phyloP scores from a whole-genome alignment of 192 early-diverging fungal species.

The Spizellomyces sp. region DNA sequence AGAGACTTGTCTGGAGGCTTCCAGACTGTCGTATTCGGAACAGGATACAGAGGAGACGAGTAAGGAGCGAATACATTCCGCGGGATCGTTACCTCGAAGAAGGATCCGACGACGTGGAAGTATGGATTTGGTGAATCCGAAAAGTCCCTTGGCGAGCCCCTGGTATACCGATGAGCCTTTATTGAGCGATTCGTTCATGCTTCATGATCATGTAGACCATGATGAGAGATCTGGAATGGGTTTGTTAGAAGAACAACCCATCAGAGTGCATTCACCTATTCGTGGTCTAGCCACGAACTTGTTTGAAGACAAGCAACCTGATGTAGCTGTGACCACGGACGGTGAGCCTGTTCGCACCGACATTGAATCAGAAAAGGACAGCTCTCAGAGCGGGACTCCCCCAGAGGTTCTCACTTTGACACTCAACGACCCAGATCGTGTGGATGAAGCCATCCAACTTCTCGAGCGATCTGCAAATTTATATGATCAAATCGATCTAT shows the following conservation, averaged over 20 bases:
- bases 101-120: slow-evolving; percentile 2
- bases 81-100: slow-evolving; percentile 4
- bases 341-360: background rate
- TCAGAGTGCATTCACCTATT: slow-evolving; percentile 19
- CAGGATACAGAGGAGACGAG: slow-evolving; percentile 22
- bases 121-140: slow-evolving; percentile 21
- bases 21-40: slow-evolving; percentile 15
- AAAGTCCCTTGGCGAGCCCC: slow-evolving; percentile 34
- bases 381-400: background rate
- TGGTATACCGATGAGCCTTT: slow-evolving; percentile 26
- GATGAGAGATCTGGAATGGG: background rate
- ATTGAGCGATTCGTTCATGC: slow-evolving; percentile 13
- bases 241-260: background rate
- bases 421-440: slow-evolving; percentile 64
- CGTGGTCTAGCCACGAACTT: slow-evolving; percentile 19
- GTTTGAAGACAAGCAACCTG: background rate
- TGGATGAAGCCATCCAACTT: slow-evolving; percentile 60
- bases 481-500: slow-evolving; percentile 79
- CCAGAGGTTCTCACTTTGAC: slow-evolving; percentile 55
- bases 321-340: background rate
- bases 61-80: slow-evolving; percentile 23
- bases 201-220: slow-evolving; percentile 29
- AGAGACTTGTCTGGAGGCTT: slow-evolving; percentile 3
- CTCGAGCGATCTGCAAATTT: slow-evolving; percentile 68
- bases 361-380: background rate